A percentile compares a stretch with the other conserved stretches of the same genome.
Evolutionary conservation across 1,284 basidiomycete genomes (phyloP).

Genomic region (Cutaneotrichosporon cavernicola): DNA sequence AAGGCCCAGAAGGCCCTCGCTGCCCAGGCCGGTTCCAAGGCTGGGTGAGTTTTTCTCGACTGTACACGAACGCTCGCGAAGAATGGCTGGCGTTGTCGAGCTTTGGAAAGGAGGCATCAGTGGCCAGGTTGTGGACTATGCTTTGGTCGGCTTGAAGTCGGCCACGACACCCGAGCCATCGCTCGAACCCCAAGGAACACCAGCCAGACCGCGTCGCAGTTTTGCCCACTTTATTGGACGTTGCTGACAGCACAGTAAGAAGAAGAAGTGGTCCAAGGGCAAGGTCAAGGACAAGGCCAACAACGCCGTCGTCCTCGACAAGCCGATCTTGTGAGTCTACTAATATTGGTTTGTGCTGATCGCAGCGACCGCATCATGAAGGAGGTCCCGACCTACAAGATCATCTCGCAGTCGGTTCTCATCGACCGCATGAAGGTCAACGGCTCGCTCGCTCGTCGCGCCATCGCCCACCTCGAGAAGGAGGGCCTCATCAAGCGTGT

Average conservation of each 20-base stretch:
- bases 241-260: slow-evolving; percentile 62
- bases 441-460: slow-evolving; percentile 88
- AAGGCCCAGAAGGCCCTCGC: slow-evolving; percentile 55
- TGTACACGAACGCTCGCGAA: not conserved
- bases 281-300: slow-evolving; percentile 99
- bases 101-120: not conserved
- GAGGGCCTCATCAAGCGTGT: slow-evolving; percentile 95
- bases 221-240: not conserved
- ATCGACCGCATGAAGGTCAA: slow-evolving; percentile 89
- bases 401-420: slow-evolving; percentile 96
- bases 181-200: not conserved
- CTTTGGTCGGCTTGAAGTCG: not conserved
- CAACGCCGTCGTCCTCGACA: slow-evolving; percentile 84
- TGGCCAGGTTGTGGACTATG: too few relatives aligned
- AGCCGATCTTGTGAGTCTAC: slow-evolving; percentile 57
- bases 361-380: slow-evolving; percentile 95
- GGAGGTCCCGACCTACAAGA: slow-evolving; percentile 99
- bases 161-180: not conserved
- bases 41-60: slow-evolving; percentile 46
- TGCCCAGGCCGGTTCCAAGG: slow-evolving; percentile 54
- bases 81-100: not conserved
- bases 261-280: slow-evolving; percentile 99
- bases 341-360: slow-evolving; percentile 2
- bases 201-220: not conserved
- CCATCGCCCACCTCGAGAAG: slow-evolving; percentile 90